Evolutionary conservation across 306 rosid genomes (phyloP).

Genomic region (Cucurbita pepo): DNA sequence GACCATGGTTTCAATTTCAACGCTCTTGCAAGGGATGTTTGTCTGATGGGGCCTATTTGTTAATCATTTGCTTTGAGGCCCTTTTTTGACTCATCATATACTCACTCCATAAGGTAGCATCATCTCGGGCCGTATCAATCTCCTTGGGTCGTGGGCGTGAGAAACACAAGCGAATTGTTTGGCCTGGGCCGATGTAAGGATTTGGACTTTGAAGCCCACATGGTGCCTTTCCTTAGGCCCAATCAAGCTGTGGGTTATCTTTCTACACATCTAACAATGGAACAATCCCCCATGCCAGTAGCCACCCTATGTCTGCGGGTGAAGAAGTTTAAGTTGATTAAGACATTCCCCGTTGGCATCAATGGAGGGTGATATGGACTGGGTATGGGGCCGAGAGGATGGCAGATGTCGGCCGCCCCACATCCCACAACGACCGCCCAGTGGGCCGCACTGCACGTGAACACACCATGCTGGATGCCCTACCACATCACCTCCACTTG

Average conservation of each 20-base stretch:
- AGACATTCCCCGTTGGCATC: neutral
- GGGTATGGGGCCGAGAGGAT: neutral
- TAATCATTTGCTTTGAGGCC: neutral
- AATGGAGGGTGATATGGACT: neutral
- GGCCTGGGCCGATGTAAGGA: too few relatives aligned
- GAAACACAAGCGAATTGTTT: too few relatives aligned
- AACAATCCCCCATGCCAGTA: too few relatives aligned
- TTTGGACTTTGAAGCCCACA: too few relatives aligned
- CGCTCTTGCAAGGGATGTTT: neutral
- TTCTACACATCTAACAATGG: too few relatives aligned
- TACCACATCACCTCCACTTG: neutral
- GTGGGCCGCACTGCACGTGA: neutral
- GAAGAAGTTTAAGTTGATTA: neutral
- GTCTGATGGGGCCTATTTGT: neutral
- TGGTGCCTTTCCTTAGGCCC: too few relatives aligned
- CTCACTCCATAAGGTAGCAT: too few relatives aligned
- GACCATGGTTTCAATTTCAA: neutral
- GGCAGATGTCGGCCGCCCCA: neutral
- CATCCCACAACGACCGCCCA: neutral
- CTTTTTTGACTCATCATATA: neutral
- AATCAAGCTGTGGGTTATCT: too few relatives aligned
- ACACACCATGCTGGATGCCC: neutral
- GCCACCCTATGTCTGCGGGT: neutral
- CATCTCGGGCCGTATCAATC: too few relatives aligned
- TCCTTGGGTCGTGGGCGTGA: too few relatives aligned